Base-by-base conservation (phyloP, 805 yeast species). In the Priceomyces melissophilus region DNA sequence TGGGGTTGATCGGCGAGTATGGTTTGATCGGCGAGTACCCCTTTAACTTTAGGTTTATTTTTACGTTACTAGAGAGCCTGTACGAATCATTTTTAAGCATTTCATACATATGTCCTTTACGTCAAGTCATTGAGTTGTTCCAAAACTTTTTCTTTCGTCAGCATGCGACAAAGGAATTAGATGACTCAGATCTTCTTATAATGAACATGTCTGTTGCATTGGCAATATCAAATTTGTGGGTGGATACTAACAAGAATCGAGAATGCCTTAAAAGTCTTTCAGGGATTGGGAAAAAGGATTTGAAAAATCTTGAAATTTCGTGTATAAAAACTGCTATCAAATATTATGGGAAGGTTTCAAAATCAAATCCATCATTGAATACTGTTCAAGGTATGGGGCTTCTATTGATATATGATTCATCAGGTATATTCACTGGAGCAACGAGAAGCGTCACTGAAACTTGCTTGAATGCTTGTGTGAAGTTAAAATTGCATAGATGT, bases 351-450 rank as follows among this genome's bases (percentile, higher is more conserved):
- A 67, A 74, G 39, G 58, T 78, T 4, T 57, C 73, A 3, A 20
- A 20, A n/a, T n/a, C n/a, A 8, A 20, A 20, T 20, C 54, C 73
- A 20, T 71, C 73, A 45, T 33, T 75, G 0, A 58, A 56, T 20
- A 68, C 80, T 2, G 53, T 79, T 3, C 79, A 71, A 51, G 81
- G 77, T 0, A 55, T 79, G 2, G 46, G 81, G 11, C 49, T 81
- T 13, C 53, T 82, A 40, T 56, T 71, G 1, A 33, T 58, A 2
- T 75, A 65, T 46, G 60, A 69, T 29, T 65, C 53, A 40, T 44
- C 44, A 3, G 45, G 45, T 12, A 47, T 53, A 53, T 13, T 54
- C 61, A 27, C n/a, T 4, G 16, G 28, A 34, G 15, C 23, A 10
- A 23, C 29, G 8, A 11, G 37, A 34, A 12, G 5, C 13, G 13